phyloP scores from a whole-genome alignment of 2,329 filamentous ascomycete genomes.

The Elsinoe perseae region DNA sequence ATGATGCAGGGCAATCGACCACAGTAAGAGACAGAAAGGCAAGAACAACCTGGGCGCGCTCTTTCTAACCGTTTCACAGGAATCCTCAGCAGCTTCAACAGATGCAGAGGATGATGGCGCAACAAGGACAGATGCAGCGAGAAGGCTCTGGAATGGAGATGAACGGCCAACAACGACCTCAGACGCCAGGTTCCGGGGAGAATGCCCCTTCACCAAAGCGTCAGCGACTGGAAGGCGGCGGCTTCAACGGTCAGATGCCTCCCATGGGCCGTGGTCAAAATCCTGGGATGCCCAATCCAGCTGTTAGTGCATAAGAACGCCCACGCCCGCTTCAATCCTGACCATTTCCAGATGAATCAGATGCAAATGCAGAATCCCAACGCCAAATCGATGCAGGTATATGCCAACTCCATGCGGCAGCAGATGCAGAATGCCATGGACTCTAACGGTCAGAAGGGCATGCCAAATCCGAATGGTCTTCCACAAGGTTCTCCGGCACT shows the following conservation, averaged over 20 bases:
- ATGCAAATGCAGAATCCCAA: conserved; percentile 47
- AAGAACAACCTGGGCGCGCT: background rate
- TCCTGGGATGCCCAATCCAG: conserved; percentile 64
- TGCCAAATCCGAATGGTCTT: conserved; percentile 55
- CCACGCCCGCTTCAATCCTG: background rate
- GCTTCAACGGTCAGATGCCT: conserved; percentile 71
- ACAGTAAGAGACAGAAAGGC: conserved; percentile 58
- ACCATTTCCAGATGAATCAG: conserved; percentile 62
- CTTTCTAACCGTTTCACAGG: background rate
- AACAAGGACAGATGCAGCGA: conserved; percentile 70
- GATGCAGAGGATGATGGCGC: conserved; percentile 53
- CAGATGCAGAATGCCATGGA: conserved; percentile 73
- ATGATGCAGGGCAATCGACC: conserved; percentile 73
- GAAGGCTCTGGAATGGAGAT: conserved; percentile 83
- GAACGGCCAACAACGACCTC: conserved; percentile 65
- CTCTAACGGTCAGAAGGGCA: conserved; percentile 63
- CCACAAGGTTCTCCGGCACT: conserved; percentile 70
- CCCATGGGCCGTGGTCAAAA: conserved; percentile 62
- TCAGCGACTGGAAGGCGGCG: conserved; percentile 66
- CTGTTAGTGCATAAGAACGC: conserved; percentile 36
- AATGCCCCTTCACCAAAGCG: conserved; percentile 91
- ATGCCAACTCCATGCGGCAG: conserved; percentile 75
- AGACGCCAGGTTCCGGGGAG: conserved; percentile 74
- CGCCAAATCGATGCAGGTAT: conserved; percentile 77
- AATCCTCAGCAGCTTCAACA: conserved; percentile 55